Evolutionary conservation across 371 early-diverging fungal species (phyloP).

Genomic region (Mycotypha africana): DNA sequence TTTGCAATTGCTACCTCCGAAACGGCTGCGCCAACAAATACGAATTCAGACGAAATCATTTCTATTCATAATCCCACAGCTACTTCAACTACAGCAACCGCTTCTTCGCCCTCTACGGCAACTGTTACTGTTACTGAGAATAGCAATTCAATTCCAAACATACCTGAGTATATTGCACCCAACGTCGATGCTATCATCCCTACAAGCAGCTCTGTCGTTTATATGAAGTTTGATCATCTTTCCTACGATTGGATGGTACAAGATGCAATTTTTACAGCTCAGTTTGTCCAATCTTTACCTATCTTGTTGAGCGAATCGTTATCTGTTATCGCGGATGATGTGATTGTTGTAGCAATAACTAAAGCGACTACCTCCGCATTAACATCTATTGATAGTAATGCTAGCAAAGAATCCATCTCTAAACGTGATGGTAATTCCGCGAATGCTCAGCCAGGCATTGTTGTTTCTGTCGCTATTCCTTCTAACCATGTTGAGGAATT

Average conservation of each 20-base stretch:
- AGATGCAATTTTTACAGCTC: constrained; percentile 38
- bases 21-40: too few species aligned
- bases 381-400: background rate
- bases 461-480: constrained; percentile 42
- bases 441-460: too few species aligned
- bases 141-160: background rate
- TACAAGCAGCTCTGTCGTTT: constrained; percentile 24
- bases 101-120: constrained; percentile 1
- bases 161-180: constrained; percentile 44
- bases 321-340: constrained; percentile 26
- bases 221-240: constrained; percentile 37
- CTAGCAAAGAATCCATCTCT: background rate
- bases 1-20: constrained; percentile 33
- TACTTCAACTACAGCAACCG: background rate
- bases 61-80: background rate
- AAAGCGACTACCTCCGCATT: constrained; percentile 16
- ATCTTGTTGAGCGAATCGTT: constrained; percentile 23
- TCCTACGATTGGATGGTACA: constrained; percentile 40
- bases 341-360: constrained; percentile 41
- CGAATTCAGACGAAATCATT: too few species aligned
- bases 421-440: constrained; percentile 4
- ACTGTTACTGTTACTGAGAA: background rate
- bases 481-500: constrained; percentile 11
- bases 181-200: constrained; percentile 43
- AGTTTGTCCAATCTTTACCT: constrained; percentile 41